Evolutionary conservation across 805 yeast species (phyloP).

Genomic region (Hanseniaspora meyeri): DNA sequence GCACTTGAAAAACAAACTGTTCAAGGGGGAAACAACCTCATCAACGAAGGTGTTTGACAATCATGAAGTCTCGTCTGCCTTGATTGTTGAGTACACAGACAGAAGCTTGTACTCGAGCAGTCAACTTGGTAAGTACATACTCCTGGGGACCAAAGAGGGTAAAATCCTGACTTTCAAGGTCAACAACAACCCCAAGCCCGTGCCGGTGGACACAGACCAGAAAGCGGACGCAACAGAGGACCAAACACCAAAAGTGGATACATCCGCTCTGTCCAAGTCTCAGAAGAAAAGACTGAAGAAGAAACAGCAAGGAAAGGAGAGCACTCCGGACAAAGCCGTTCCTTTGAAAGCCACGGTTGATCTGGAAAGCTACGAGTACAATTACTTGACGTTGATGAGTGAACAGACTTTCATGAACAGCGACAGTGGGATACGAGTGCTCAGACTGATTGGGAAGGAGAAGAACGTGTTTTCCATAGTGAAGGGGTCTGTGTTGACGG

Average conservation of each 20-base stretch:
- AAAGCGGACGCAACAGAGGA: neutral
- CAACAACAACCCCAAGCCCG: conserved; percentile 5
- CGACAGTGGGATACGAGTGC: neutral
- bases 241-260: neutral
- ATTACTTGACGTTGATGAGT: conserved; percentile 1
- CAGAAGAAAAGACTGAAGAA: conserved; percentile 12
- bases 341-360: too few species aligned
- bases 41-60: neutral
- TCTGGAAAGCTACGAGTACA: conserved; percentile 1
- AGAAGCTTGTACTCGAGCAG: neutral
- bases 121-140: conserved; percentile 9
- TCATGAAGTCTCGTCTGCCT: neutral
- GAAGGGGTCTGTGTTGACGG: neutral
- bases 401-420: neutral
- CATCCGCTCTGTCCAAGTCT: conserved; percentile 4
- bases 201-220: neutral
- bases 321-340: neutral
- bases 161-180: neutral
- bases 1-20: conserved; percentile 3
- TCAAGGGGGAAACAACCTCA: neutral
- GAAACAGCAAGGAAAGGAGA: neutral
- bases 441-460: neutral
- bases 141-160: neutral
- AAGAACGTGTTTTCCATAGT: neutral
- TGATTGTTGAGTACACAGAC: conserved; percentile 7